phyloP scores from a whole-genome alignment of 2,329 filamentous ascomycete genomes.

The Exophiala mesophila region DNA sequence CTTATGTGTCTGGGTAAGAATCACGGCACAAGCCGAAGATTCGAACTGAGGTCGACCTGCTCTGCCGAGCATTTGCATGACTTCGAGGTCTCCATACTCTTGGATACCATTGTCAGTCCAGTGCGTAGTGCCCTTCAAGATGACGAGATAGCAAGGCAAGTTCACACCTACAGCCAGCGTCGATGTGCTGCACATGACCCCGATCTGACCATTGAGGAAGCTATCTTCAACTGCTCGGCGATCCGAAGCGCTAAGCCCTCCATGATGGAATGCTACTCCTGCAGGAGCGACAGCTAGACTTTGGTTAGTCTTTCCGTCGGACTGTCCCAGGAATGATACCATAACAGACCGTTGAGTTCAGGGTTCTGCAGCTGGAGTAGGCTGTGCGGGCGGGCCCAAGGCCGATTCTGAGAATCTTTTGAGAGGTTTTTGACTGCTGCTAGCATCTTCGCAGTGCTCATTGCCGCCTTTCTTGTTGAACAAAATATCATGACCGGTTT shows the following conservation, averaged over 20 bases:
- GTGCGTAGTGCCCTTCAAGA: slow-evolving; percentile 72
- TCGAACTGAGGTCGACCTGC: slow-evolving; percentile 83
- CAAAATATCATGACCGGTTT: slow-evolving; percentile 85
- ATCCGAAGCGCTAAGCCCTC: slow-evolving; percentile 63
- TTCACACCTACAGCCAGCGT: slow-evolving; percentile 82
- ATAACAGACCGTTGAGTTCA: slow-evolving; percentile 51
- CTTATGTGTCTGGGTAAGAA: slow-evolving; percentile 67
- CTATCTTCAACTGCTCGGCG: slow-evolving; percentile 61
- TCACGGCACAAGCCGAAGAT: slow-evolving; percentile 67
- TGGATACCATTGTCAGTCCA: slow-evolving; percentile 58
- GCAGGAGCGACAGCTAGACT: slow-evolving; percentile 34
- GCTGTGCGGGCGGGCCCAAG: slow-evolving; percentile 59
- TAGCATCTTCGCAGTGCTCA: slow-evolving; percentile 62
- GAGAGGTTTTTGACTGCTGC: no score
- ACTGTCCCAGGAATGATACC: no score
- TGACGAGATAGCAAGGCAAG: slow-evolving; percentile 74
- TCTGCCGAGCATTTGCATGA: slow-evolving; percentile 87
- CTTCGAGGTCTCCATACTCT: slow-evolving; percentile 75
- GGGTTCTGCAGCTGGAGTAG: slow-evolving; percentile 51
- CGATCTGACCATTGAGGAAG: slow-evolving; percentile 67
- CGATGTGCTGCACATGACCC: slow-evolving; percentile 80
- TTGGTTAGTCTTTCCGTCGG: not conserved
- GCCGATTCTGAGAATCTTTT: no score
- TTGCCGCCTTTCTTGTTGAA: slow-evolving; percentile 66
- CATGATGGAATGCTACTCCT: slow-evolving; percentile 79